Conservation (phyloP, 2,329 filamentous ascomycete genomes). For the Sphaerostilbella broomeana region DNA sequence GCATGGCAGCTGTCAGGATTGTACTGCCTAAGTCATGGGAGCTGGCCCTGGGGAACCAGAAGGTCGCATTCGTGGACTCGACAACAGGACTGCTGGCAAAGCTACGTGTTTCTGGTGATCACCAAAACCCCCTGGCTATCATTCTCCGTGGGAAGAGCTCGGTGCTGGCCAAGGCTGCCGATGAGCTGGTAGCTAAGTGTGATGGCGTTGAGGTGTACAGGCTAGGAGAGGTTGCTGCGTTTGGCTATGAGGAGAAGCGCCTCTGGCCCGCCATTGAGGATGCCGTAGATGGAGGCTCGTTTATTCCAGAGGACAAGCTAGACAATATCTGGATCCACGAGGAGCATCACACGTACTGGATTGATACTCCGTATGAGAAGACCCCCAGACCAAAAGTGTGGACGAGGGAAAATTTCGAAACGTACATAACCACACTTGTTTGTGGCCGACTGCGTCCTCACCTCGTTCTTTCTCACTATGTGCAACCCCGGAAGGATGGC, state of each 20-base stretch:
- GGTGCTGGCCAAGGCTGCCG: constrained; percentile 27
- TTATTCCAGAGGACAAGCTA: constrained; percentile 17
- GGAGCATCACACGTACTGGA: constrained; percentile 25
- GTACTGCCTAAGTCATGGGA: constrained; percentile 30
- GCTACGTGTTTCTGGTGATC: constrained; percentile 29
- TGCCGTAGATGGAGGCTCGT: constrained; percentile 20
- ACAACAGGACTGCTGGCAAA: constrained; percentile 27
- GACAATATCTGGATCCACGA: constrained; percentile 31
- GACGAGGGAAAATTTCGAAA: constrained; percentile 35
- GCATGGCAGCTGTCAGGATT: constrained; percentile 32
- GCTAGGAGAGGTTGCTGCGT: constrained; percentile 30
- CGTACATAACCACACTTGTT: constrained; percentile 37
- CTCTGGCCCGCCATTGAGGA: constrained; percentile 31
- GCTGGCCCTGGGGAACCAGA: constrained; percentile 28
- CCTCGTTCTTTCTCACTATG: constrained; percentile 30
- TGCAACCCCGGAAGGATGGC: constrained; percentile 21
- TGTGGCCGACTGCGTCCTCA: constrained; percentile 30
- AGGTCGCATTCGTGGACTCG: constrained; percentile 29
- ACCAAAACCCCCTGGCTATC: constrained; percentile 24
- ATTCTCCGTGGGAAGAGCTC: constrained; percentile 27
- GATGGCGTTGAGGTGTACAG: constrained; percentile 28
- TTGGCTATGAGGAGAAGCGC: constrained; percentile 30
- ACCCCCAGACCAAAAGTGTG: constrained; percentile 34
- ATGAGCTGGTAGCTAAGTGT: constrained; percentile 27
- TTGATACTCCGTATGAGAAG: constrained; percentile 31